A percentile compares a stretch with the other conserved stretches of the same genome.
phyloP scores from a whole-genome alignment of 257 asterid species.

The Solanum appendiculatum region DNA sequence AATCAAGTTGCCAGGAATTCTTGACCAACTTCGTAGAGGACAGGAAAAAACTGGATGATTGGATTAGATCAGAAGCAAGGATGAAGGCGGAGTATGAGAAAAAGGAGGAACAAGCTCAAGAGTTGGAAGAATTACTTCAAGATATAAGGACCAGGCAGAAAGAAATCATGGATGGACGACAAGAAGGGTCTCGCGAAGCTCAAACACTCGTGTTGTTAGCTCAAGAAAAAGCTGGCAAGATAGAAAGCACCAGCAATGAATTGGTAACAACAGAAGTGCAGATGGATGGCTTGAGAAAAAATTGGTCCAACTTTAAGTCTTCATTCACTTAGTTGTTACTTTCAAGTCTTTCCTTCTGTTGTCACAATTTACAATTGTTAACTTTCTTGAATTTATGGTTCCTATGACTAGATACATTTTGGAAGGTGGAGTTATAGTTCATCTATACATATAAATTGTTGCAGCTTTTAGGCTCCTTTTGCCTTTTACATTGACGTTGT shows the following conservation, averaged over 20 bases:
- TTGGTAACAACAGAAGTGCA: background rate
- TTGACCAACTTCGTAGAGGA: background rate
- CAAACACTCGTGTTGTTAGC: background rate
- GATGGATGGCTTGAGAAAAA: background rate
- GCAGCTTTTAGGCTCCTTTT: too few relatives aligned
- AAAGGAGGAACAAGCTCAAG: background rate
- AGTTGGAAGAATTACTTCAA: background rate
- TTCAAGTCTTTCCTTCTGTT: background rate
- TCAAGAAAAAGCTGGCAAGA: constrained; percentile 1
- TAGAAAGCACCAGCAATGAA: background rate
- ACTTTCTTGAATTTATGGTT: background rate
- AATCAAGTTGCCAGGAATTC: background rate
- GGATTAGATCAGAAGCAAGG: background rate
- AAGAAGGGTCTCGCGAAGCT: background rate
- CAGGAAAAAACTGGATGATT: background rate
- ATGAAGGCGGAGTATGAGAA: background rate
- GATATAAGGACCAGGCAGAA: background rate
- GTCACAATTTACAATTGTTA: background rate
- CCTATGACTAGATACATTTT: background rate
- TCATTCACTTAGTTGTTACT: background rate
- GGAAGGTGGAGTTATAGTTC: background rate
- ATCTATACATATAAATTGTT: background rate
- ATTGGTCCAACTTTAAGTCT: background rate
- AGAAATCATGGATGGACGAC: background rate
- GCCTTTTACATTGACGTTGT: too few relatives aligned